These are phyloP conservation scores for Geotrichum ghanense DNA, from an alignment of 805 yeast species.

Conservation along the genomic window DNA sequence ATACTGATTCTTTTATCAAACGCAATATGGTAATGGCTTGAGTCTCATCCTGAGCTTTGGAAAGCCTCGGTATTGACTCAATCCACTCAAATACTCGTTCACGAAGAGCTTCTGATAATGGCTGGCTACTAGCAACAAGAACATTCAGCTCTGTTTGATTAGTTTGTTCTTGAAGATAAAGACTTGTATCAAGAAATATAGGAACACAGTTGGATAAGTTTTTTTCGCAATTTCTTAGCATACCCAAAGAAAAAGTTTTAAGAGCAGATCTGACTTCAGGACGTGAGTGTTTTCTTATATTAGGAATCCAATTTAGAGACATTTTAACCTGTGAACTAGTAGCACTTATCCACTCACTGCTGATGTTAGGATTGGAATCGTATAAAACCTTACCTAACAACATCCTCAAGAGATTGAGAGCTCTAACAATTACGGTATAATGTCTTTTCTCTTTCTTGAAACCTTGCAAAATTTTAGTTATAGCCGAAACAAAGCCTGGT, in stretches of 20 bases:
- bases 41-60: conserved; percentile 18
- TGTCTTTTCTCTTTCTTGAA: conserved; percentile 16
- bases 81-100: conserved; percentile 20
- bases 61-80: conserved; percentile 17
- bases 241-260: conserved; percentile 21
- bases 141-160: conserved; percentile 4
- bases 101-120: conserved; percentile 4
- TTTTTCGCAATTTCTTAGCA: conserved; percentile 26
- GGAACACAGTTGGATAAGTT: conserved; percentile 30
- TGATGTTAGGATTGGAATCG: conserved; percentile 10
- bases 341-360: conserved; percentile 43
- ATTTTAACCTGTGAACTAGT: conserved; percentile 39
- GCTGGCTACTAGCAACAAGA: background rate
- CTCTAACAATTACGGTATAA: conserved; percentile 12
- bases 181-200: conserved; percentile 26
- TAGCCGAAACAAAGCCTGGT: conserved; percentile 24
- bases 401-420: conserved; percentile 12
- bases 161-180: conserved; percentile 15
- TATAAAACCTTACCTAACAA: conserved; percentile 11
- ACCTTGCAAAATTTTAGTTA: conserved; percentile 16
- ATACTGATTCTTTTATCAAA: conserved; percentile 6
- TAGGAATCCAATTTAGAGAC: conserved; percentile 31
- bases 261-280: conserved; percentile 27
- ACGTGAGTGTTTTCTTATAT: conserved; percentile 21
- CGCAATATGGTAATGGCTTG: conserved; percentile 9